phyloP scores from a whole-genome alignment of 352 stramenopile species.

The Phytophthora pseudosyringae region DNA sequence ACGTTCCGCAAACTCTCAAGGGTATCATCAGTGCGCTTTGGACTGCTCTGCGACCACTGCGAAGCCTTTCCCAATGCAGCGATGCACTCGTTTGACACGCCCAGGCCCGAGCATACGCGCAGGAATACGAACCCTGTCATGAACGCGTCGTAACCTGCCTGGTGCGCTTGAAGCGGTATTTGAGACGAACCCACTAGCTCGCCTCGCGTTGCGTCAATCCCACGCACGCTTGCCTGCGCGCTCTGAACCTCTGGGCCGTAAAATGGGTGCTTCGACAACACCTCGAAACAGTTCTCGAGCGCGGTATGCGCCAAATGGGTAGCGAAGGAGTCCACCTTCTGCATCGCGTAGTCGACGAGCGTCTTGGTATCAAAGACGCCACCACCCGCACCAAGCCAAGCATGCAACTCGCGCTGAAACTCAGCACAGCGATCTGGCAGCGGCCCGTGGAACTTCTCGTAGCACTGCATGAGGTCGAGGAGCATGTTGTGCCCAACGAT shows the following conservation, averaged over 20 bases:
- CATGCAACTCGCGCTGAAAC: constrained; percentile 63
- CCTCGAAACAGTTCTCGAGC: constrained; percentile 70
- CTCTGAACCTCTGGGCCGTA: constrained; percentile 57
- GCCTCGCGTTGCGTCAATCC: constrained; percentile 11
- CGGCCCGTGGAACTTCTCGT: constrained; percentile 75
- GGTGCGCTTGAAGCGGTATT: constrained; percentile 55
- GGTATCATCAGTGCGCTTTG: constrained; percentile 3
- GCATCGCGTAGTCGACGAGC: constrained; percentile 68
- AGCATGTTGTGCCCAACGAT: constrained; percentile 84
- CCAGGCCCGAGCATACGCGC: constrained; percentile 63
- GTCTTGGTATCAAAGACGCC: constrained; percentile 81
- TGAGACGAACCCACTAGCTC: constrained; percentile 22
- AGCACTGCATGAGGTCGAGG: constrained; percentile 84
- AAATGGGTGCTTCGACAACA: constrained; percentile 69
- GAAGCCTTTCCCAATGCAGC: constrained; percentile 31
- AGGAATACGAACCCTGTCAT: constrained; percentile 84
- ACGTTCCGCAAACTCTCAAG: constrained; percentile 52
- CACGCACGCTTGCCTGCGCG: constrained; percentile 18
- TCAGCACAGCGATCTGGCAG: constrained; percentile 58
- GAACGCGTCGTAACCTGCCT: constrained; percentile 81
- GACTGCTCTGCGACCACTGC: not conserved
- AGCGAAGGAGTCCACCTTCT: constrained; percentile 63
- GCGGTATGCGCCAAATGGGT: constrained; percentile 66
- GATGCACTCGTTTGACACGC: constrained; percentile 62
- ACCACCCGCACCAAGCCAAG: constrained; percentile 50